Percentiles rank a stretch among this genome's conserved stretches.
Conservation (phyloP, 176 grass and related monocot species). For the Oryza australiensis region DNA sequence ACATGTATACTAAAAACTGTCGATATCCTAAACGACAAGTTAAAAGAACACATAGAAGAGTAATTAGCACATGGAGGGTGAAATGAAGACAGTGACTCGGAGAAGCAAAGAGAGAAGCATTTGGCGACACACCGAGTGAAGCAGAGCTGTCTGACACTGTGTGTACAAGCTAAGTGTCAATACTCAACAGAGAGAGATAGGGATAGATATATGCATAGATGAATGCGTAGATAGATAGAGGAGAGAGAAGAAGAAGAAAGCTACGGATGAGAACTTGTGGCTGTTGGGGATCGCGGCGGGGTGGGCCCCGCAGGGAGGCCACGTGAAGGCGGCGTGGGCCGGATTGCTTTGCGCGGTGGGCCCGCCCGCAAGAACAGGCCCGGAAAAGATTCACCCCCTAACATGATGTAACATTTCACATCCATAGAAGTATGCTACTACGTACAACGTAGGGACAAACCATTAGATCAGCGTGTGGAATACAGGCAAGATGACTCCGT, state of each 20-base stretch:
- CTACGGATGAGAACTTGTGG: too few relatives aligned
- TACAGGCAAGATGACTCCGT: too few relatives aligned
- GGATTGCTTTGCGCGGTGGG: slow-evolving; percentile 15
- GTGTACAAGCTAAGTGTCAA: neutral
- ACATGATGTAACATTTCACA: too few relatives aligned
- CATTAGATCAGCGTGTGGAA: too few relatives aligned
- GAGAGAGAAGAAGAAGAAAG: too few relatives aligned
- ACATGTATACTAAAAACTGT: too few relatives aligned
- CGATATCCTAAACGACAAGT: neutral
- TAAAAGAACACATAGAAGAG: neutral
- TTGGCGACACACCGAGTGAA: slow-evolving; percentile 4
- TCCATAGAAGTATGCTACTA: too few relatives aligned
- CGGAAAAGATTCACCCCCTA: slow-evolving; percentile 28
- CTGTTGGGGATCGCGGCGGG: neutral
- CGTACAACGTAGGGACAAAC: too few relatives aligned
- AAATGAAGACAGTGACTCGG: neutral
- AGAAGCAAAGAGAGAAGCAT: neutral
- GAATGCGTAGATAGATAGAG: too few relatives aligned
- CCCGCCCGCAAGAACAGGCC: slow-evolving; percentile 13
- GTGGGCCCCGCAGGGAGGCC: neutral
- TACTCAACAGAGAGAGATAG: too few relatives aligned
- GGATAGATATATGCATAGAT: too few relatives aligned
- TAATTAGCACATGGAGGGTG: neutral
- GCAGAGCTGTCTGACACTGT: neutral
- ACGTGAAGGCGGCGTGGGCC: slow-evolving; percentile 26